Conservation (phyloP, 164 flowering plant genomes). For the Magnolia sinica region DNA sequence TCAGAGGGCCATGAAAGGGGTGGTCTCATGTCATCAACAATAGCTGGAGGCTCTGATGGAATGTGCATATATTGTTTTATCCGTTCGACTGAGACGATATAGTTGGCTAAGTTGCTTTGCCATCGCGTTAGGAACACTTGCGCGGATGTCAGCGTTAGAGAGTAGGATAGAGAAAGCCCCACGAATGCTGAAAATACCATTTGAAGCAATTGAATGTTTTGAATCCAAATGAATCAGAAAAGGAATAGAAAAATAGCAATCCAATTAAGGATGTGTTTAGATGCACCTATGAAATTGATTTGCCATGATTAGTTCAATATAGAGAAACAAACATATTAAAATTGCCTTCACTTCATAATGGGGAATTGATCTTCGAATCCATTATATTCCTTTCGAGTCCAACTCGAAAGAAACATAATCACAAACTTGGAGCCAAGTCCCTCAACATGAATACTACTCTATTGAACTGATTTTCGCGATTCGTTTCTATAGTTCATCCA, state of each 20-base stretch:
- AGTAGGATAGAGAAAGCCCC: slow-evolving; percentile 87
- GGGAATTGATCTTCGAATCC: background rate
- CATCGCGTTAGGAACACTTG: slow-evolving; percentile 61
- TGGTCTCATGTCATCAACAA: slow-evolving; percentile 61
- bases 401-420: background rate
- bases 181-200: slow-evolving; percentile 52
- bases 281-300: background rate
- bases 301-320: background rate
- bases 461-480: background rate
- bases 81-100: slow-evolving; percentile 74
- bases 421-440: background rate
- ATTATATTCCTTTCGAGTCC: background rate
- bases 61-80: slow-evolving; percentile 81
- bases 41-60: slow-evolving; percentile 71
- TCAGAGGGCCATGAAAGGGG: slow-evolving; percentile 73
- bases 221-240: background rate
- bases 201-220: background rate
- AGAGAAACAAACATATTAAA: background rate
- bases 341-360: background rate
- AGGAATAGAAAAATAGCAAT: background rate
- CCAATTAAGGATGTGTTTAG: background rate
- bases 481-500: background rate
- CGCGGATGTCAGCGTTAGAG: slow-evolving; percentile 48
- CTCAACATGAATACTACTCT: background rate
- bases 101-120: slow-evolving; percentile 66